Evolutionary conservation across 495 filamentous ascomycete genomes (phyloP), one percentile per base, ranked within the genome.

Genomic region (Aspergillus avenaceus): DNA sequence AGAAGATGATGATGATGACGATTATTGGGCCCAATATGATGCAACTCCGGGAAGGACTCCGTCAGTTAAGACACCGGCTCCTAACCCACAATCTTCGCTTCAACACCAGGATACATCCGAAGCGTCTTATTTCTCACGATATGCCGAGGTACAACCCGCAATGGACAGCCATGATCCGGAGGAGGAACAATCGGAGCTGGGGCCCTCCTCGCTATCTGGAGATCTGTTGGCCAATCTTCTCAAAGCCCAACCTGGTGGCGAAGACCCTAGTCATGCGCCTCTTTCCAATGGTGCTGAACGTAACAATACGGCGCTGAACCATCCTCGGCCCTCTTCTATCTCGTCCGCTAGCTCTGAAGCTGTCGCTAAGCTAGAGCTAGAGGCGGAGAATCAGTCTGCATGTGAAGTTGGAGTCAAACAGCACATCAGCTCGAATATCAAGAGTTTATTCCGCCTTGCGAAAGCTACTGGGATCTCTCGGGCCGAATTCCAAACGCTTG

Each of bases 1-100:
- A 41, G 77, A 78, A 0, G 85, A 86, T 0, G 85, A 88, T 14
- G 89, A 95, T 24, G 91, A 96, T 50, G 91, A 91, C 53, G 87
- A 84, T 56, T 98, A 97, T 67, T 98, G 93, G 93, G 89, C 84
- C 24, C 84, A 85, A 53, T 98, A 98, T 63, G 93, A 97, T 72
- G 81, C 84, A 8, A 93, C 90, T 9, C 88, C 88, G 1, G 81
- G 81, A 7, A 76, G 82, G 27, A 92, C 90, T 16, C 92, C 92
- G 5, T 82, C 82, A 1, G 66, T 71, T 0, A 84, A 87, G 47
- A 84, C 84, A 9, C 81, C 84, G 1, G 81, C 81, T 1, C 80
- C 84, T 1, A 56, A 55, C 14, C 44, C 49, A 29, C 45, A 58
- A 27, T 67, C 67, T 41, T 54, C 59, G 49, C 61, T 60, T 41